Conservation (phyloP, 805 yeast species). For the Suhomyces canberraensis region DNA sequence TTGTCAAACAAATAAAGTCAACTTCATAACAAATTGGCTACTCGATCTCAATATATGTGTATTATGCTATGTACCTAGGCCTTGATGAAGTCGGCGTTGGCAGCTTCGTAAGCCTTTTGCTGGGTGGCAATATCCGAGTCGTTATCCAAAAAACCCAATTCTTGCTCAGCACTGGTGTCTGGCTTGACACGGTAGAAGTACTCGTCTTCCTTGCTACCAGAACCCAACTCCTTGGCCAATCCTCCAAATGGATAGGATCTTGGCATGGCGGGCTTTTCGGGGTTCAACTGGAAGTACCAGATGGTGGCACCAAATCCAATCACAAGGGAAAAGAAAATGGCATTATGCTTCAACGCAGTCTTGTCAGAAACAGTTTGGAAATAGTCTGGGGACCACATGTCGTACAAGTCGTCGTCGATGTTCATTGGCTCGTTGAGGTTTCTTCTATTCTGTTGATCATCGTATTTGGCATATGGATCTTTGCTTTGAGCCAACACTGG, state of each 20-base stretch:
- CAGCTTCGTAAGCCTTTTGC: slow-evolving; percentile 30
- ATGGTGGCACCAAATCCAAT: slow-evolving; percentile 44
- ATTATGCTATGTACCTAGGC: too few relatives aligned
- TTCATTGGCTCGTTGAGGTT: slow-evolving; percentile 71
- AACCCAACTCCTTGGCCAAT: slow-evolving; percentile 71
- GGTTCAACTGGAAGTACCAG: slow-evolving; percentile 48
- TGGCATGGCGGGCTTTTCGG: slow-evolving; percentile 70
- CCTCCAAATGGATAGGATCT: slow-evolving; percentile 76
- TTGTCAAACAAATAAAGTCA: too few relatives aligned
- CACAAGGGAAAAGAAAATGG: slow-evolving; percentile 42
- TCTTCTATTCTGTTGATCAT: slow-evolving; percentile 78
- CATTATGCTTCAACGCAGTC: slow-evolving; percentile 58
- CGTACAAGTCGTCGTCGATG: slow-evolving; percentile 68
- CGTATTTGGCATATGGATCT: slow-evolving; percentile 71
- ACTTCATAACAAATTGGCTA: too few relatives aligned
- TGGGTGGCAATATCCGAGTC: slow-evolving; percentile 27
- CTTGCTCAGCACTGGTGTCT: slow-evolving; percentile 36
- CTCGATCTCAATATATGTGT: too few relatives aligned
- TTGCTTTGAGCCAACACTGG: slow-evolving; percentile 59
- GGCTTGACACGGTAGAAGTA: slow-evolving; percentile 40
- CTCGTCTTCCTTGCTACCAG: slow-evolving; percentile 37
- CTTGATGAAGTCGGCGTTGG: slow-evolving; percentile 37
- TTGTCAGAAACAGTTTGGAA: slow-evolving; percentile 56
- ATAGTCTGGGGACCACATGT: slow-evolving; percentile 85
- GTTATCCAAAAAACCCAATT: slow-evolving; percentile 33